Evolutionary conservation across 1,284 basidiomycete genomes (phyloP), one percentile per base, ranked within the genome.

Genomic region (Apiotrichum laibachii): DNA sequence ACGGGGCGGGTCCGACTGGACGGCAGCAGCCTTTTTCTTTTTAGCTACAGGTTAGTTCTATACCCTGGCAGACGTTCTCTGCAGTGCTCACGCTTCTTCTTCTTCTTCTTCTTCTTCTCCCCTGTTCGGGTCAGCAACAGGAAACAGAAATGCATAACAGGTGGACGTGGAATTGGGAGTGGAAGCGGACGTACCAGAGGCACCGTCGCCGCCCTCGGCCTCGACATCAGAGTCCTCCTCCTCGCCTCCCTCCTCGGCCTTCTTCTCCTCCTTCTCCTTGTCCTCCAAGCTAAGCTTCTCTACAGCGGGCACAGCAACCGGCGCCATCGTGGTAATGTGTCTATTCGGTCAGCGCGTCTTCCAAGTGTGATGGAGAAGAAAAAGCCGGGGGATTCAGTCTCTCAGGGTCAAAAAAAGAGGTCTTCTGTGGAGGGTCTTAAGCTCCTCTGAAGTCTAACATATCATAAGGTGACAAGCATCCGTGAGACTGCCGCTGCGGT

Each of bases 1-100:
- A 19, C 90, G 85, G n/a, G 95, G 95, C 21, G 96, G 96, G 54
- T 94, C 91, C n/a, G 86, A 86, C 80, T 98, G 95, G 63, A 85
- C 65, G 18, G 65, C 69, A 35, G 69, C 67, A 15, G 70, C 59
- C 72, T 82, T 82, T 79, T 90, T 91, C 83, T 91, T 92, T 79
- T 91, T 92, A 42, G 86, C 76, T 75, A 39, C 37, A 6, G 1
- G 46, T 47, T 22, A 40, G 45, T 22, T 5, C 33, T 26, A 4
- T 39, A n/a, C 46, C 22, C 12, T 47, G 46, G 8, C 5, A 31
- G 34, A 18, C 7, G 2, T 13, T 19, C 26, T 4, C 26, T 31
- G 26, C 26, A 31, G 7, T 21, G 59, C 74, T 63, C 55, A 73
- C 73, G 74, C 79, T 92, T 95, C 79, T 90, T 92, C 82, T 96